Evolutionary conservation across 768 basidiomycete species (phyloP), one percentile per base, ranked within the genome.

Genomic region (Tephrocybe sp.): DNA sequence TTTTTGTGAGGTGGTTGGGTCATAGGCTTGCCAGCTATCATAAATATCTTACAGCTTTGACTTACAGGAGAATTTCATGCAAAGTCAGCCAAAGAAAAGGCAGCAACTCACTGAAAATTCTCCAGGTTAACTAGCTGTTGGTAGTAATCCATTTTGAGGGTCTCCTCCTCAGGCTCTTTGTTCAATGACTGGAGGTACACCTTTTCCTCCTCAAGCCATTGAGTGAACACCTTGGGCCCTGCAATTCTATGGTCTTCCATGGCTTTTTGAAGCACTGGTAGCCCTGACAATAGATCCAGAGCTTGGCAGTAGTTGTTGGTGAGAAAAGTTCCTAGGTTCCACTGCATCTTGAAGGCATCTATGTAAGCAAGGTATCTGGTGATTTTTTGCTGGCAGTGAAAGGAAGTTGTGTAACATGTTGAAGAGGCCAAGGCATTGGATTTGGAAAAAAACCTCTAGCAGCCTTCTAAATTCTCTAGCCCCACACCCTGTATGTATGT

Each of bases 301-400:
- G 47, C 47, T 37, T 48, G 47, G 14, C n/a, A 4, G n/a, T 48
- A 48, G 26, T 48, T 48, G n/a, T 49, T 41, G 6, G 28, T 38
- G 18, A 49, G 48, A 18, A 49, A 49, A 12, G 37, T 25, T 9
- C 42, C 24, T 14, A 43, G 21, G 14, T 24, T 43, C 3, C 26
- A 23, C 6, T 43, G 26, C 24, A 14, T 25, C 8, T 43, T 23
- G 11, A 43, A 25, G 11, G 12, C 17, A 26, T 43, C 42, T 11
- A 14, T 43, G 25, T 43, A 23, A 4, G 23, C 12, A 5, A 24
- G 8, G 25, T 23, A 43, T 28, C 26, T 12, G 11, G 12, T 10
- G 15, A 43, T 43, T n/a, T 24, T 28, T 17, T 43, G 42, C 17
- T 43, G 23, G 11, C 42, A 5, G 24, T 43, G 42, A 24, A 43